Base-by-base conservation (phyloP, 805 yeast species). In the Scheffersomyces stipitis region DNA sequence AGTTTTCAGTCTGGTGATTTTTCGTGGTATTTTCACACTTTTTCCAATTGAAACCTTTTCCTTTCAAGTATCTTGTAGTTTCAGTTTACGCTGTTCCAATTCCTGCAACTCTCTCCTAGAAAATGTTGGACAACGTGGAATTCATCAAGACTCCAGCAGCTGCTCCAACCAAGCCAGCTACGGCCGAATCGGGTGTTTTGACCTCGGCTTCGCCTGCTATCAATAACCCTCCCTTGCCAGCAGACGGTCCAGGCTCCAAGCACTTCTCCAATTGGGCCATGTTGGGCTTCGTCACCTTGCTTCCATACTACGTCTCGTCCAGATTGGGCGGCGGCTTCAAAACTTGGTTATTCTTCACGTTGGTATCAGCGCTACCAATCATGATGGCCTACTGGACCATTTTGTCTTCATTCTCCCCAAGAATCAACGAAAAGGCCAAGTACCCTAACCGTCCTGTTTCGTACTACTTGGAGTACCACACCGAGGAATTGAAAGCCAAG, bases 221-320 rank as follows among this genome's bases (percentile, higher is more conserved):
- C 57, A 78, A 83, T 55, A 88, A 88, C 58, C 95, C 91, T 2
- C 89, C 89, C 8, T 69, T 87, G 44, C 90, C 95, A 18, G 96
- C 95, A 4, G 96, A 88, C 58, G 96, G 96, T 28, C 86, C 96
- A 4, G 89, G 95, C 17, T 72, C 89, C 22, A 80, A 77, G 57
- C 78, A 81, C 51, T 88, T 89, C 66, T 75, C 76, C 62, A 88
- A 89, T 64, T 52, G 52, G 47, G 54, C 76, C 9, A 54, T 88
- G 40, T 36, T 73, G 15, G 68, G 69, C 2, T 55, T 81, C 20
- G 51, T 84, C 42, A 50, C 71, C 5, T 70, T 75, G 18, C 60
- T 84, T 35, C 96, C 96, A 9, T 75, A 52, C 49, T 81, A 75
- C 56, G 53, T 84, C 41, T 72, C 82, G 36, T 70, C 79, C 44